Evolutionary conservation across 371 early-diverging fungal genomes (phyloP), one percentile per base, ranked within the genome.

Genomic region (Rhizopus microsporus): DNA sequence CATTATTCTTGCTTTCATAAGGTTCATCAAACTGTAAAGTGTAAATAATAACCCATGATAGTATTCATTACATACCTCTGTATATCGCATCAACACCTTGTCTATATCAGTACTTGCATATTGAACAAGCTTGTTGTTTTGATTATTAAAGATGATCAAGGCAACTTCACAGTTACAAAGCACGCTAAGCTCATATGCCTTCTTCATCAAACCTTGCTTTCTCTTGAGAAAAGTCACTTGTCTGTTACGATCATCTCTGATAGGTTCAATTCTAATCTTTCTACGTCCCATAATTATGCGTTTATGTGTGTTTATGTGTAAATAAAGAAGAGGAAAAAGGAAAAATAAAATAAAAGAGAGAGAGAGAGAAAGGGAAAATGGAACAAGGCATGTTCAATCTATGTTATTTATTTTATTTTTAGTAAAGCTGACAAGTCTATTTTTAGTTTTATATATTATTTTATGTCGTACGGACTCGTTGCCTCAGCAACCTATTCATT

Each of bases 191-290:
- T 99, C 99, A 77, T 94, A 96, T 1, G 99, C 98, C 75, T 99
- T 99, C 79, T 99, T 99, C 93, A 99, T 95, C 48, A 99, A 81
- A 10, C 99, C 99, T 60, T 90, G 87, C 78, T 99, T 99, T 65
- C 99, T 86, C 73, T 99, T 99, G 56, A 92, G 81, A 77, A 99
- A 99, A 8, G 99, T 80, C 43, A 91, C 93, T 81, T 95, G 95
- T 48, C 94, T 84, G 82, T 93, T 96, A 54, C 96, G 88, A 68
- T 96, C 96, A 64, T 95, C 96, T 67, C 81, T 75, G 64, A 99
- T 97, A 60, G 87, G 91, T 72, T 91, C 86, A 74, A 98, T 96
- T 72, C 90, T 91, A 71, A 98, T 97, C 84, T 97, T 97, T 76
- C 92, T 95, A 40, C 98, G 83, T 54, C 98, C 98, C 97, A 96